Evolutionary conservation across 1,284 basidiomycete species (phyloP), one percentile per base, ranked within the genome.

Genomic region (Schizophyllum amplum): DNA sequence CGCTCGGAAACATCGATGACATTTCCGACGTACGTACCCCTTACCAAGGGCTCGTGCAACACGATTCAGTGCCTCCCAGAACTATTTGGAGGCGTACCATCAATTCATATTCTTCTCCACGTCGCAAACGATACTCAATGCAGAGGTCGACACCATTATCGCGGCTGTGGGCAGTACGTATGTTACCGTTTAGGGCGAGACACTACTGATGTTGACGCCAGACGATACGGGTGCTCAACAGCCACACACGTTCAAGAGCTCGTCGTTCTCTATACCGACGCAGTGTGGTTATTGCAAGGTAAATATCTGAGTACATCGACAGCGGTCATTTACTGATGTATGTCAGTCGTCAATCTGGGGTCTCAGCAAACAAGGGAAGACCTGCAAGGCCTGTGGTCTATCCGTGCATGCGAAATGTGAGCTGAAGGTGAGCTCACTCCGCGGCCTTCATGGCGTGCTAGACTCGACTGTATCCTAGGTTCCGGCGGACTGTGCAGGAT

Each of bases 331-430:
- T 21, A 48, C 48, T 21, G 57, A 50, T 22, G 52, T 33, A 1
- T n/a, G n/a, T 24, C 61, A 90, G 86, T 78, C 84, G 4, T 86
- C 85, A 1, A 90, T 93, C 23, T 92, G 90, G 90, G 91, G 90
- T 22, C 71, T 92, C 42, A 87, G 82, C 66, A 91, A 90, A 68
- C 87, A 90, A 65, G 90, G 91, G 24, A 88, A 91, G 70, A 87
- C 84, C 5, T 92, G 91, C 71, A 86, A 80, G 67, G 70, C 75
- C n/a, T 93, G 91, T 66, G 81, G 83, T 1, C 69, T 92, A 57
- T 86, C 86, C n/a, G 88, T 91, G 17, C 91, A 92, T 67, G 74
- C 80, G 51, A 92, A 89, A 68, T 93, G 91, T 67, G 91, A 92
- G 66, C 68, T 92, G 51, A 93, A 92, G 82, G 90, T 87, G 56